Base-by-base conservation (phyloP, 257 asterid species). In the Ballota nigra region DNA sequence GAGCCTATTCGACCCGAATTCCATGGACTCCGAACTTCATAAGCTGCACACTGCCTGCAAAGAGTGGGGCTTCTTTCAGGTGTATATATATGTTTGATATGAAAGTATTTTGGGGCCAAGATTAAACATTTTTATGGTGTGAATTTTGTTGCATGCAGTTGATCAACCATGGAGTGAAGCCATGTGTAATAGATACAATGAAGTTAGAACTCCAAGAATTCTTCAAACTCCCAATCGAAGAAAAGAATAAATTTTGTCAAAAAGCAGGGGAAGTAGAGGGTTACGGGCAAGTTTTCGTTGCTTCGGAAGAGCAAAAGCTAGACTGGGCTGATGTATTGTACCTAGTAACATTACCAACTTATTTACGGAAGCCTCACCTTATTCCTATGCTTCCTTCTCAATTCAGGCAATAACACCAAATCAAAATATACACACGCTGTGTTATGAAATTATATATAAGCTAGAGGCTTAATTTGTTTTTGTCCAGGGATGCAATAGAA, bases 61-160 rank as follows among this genome's bases (percentile, higher is more conserved):
- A 47, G 81, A 87, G 5, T 87, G 89, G 91, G 94, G 91, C 4
- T 82, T 85, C 69, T 85, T 87, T 66, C 90, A 87, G 86, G 92
- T 87, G 5, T 28, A 28, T 28, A 28, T 29, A n/a, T n/a, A n/a
- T n/a, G n/a, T n/a, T n/a, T n/a, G n/a, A n/a, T n/a, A n/a, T 29
- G 78, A 13, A 33, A 29, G 43, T 36, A 40, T 40, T 40, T 40
- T 40, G 2, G 47, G 47, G 38, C 47, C 5, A 9, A 11, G 47
- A 40, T 9, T 40, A 40, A 13, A 2, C 18, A 43, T 43, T 43
- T 40, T 40, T 40, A 40, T 40, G n/a, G 47, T 4, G n/a, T 40
- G 49, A 40, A 40, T 40, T 40, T 45, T 45, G 34, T n/a, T n/a
- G n/a, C n/a, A 63, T 33, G 45, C 53, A 89, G 91, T 29, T 89